Percentiles rank a stretch among this genome's conserved stretches.
Evolutionary conservation across 306 rosid species (phyloP).

Genomic region (Geum urbanum): DNA sequence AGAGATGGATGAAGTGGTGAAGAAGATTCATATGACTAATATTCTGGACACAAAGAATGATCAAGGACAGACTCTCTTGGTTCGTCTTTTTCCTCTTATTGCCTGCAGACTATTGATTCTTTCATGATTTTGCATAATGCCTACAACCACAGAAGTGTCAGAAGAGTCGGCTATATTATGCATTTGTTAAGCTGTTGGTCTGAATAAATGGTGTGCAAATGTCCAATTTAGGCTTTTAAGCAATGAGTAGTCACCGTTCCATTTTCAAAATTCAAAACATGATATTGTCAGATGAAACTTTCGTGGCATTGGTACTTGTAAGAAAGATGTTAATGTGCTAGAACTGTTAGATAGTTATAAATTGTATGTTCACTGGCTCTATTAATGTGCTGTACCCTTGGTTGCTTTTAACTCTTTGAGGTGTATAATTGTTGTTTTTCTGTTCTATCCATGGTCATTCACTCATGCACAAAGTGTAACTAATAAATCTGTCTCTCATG

Average conservation of each 20-base stretch:
- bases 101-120: neutral
- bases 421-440: slow-evolving; percentile 12
- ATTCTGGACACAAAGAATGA: slow-evolving; percentile 42
- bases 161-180: neutral
- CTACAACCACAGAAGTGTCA: neutral
- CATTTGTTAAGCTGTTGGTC: neutral
- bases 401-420: neutral
- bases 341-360: neutral
- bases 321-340: slow-evolving; percentile 5
- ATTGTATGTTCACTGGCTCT: neutral
- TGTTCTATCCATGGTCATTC: slow-evolving; percentile 13
- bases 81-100: slow-evolving; percentile 33
- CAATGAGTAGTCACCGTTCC: neutral
- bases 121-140: neutral
- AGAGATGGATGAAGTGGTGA: slow-evolving; percentile 95
- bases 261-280: slow-evolving; percentile 12
- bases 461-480: neutral
- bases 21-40: slow-evolving; percentile 59
- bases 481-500: slow-evolving; percentile 10
- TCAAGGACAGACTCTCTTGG: slow-evolving; percentile 73
- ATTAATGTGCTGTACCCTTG: neutral
- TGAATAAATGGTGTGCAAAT: neutral
- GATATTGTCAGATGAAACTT: neutral
- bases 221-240: neutral
- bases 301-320: neutral